Evolutionary conservation across 129 eudicot genomes (phyloP).

Genomic region (Arctium minus): DNA sequence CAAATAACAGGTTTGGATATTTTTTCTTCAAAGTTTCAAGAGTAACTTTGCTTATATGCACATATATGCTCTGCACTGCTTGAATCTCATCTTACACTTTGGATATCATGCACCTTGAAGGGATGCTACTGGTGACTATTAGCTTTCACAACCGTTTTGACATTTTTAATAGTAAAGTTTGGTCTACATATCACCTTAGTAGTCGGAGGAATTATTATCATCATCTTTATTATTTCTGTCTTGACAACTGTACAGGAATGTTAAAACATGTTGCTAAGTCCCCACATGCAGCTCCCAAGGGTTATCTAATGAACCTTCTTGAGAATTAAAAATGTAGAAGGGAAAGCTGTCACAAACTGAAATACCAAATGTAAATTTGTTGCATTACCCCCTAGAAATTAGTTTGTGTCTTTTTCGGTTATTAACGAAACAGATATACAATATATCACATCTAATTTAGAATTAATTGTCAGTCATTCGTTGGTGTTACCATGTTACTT

Average conservation of each 20-base stretch:
- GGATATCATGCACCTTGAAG: conserved; percentile 6
- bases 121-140: not conserved
- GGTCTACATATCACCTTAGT: conserved; percentile 12
- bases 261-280: not conserved
- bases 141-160: not conserved
- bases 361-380: not conserved
- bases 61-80: not conserved
- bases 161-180: not conserved
- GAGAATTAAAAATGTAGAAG: not conserved
- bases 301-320: not conserved
- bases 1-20: conserved; percentile 73
- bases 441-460: not conserved
- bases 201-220: not conserved
- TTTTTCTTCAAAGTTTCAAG: not conserved
- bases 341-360: not conserved
- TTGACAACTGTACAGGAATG: not conserved
- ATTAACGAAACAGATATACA: not conserved
- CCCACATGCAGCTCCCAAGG: not conserved
- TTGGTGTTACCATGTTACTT: not conserved
- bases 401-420: not conserved
- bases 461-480: not conserved
- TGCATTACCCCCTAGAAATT: not conserved
- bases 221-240: not conserved
- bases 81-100: not conserved
- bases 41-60: conserved; percentile 1